phyloP scores from a whole-genome alignment of 192 early-diverging fungal species.

The Powellomyces hirtus region DNA sequence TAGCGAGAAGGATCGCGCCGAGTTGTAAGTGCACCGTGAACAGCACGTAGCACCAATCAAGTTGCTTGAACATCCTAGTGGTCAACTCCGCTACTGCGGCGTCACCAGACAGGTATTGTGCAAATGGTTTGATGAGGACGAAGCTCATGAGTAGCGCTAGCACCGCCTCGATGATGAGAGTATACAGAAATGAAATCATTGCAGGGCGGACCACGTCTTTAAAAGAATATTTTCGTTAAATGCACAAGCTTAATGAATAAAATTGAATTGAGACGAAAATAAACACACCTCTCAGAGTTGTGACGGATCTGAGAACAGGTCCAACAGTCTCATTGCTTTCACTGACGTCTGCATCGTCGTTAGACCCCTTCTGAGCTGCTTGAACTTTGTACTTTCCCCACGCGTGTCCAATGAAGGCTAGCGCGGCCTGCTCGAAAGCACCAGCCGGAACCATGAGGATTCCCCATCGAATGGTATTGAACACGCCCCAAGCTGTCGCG shows the following conservation, averaged over 20 bases:
- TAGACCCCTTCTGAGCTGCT: background rate
- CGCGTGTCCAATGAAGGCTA: conserved; percentile 23
- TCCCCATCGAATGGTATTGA: conserved; percentile 38
- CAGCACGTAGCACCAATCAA: conserved; percentile 30
- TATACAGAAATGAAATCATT: background rate
- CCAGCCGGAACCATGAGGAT: conserved; percentile 20
- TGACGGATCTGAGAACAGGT: too few relatives aligned
- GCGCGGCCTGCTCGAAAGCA: conserved; percentile 15
- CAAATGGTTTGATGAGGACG: conserved; percentile 18
- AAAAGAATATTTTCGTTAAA: too few relatives aligned
- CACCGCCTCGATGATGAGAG: background rate
- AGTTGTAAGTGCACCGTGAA: conserved; percentile 18
- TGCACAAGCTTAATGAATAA: too few relatives aligned
- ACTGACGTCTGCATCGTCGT: background rate
- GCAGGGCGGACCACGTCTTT: conserved; percentile 2
- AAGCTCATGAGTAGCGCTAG: conserved; percentile 14
- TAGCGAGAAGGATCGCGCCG: conserved; percentile 25
- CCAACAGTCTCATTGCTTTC: background rate
- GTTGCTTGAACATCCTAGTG: conserved; percentile 11
- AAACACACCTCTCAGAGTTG: too few relatives aligned
- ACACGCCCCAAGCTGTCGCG: conserved; percentile 35
- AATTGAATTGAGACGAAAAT: too few relatives aligned
- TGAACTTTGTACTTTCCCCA: conserved; percentile 18
- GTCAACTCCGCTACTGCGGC: conserved; percentile 14
- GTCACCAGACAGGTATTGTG: conserved; percentile 13